Base-by-base conservation (phyloP, 2,329 filamentous ascomycete genomes). In the Alternaria incomplexa region DNA sequence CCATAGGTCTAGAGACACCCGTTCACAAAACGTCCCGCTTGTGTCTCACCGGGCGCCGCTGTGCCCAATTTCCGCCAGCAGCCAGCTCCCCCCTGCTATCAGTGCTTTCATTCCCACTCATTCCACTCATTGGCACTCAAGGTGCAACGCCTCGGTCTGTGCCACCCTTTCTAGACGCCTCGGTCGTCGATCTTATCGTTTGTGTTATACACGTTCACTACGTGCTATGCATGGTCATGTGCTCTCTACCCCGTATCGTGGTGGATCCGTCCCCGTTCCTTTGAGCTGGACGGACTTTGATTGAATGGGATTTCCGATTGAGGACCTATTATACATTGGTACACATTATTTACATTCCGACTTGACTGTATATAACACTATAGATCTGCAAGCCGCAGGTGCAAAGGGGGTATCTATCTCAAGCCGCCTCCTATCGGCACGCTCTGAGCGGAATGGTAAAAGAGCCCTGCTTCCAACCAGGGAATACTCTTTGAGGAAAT, bases 401-500 rank as follows among this genome's bases (percentile, higher is more conserved):
- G 58, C 58, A 62, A 65, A 66, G 67, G 69, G 36, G 69, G 69
- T 71, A 71, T 71, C 69, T 71, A 65, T 61, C 61, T 68, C 67
- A 67, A 64, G 59, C 56, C 58, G 56, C 56, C 66, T 62, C 60
- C 63, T 50, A 54, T 50, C 50, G 58, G 55, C 61, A 61, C 53
- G 22, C 53, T 56, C 56, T 47, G 51, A 54, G 61, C 43, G 32
- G 46, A 65, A 60, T 43, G 50, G 40, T 60, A 52, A 55, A 54
- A 46, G 44, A 60, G 28, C 52, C 63, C 50, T 36, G 54, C 30
- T 48, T 64, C 54, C 62, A 60, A 57, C 62, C 56, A 62, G 62
- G 52, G 48, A 32, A 32, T 62, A 36, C 56, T 63, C 56, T 56
- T 28, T 15, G 17, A 44, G 53, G 40, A 63, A 23, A 40, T 40